phyloP scores from a whole-genome alignment of 305 asterid genomes.

The Rubia tinctorum region DNA sequence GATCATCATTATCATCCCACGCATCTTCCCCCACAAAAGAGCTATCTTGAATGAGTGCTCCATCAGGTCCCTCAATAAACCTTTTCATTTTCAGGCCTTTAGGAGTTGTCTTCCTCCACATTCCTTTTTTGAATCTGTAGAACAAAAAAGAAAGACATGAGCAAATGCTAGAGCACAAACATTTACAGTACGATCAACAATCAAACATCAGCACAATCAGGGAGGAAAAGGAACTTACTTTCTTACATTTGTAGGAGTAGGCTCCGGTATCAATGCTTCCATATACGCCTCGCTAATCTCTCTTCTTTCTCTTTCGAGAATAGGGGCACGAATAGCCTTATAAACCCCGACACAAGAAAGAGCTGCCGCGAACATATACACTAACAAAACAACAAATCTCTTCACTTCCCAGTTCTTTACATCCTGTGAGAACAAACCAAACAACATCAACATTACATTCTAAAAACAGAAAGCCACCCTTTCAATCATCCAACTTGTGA shows the following conservation, averaged over 20 bases:
- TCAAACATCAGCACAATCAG: neutral
- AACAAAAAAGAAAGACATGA: neutral
- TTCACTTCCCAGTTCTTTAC: conserved; percentile 75
- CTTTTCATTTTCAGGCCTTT: conserved; percentile 90
- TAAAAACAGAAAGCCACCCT: neutral
- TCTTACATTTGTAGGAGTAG: conserved; percentile 75
- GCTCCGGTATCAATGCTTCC: conserved; percentile 97
- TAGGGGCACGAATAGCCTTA: conserved; percentile 71
- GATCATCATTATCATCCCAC: conserved; percentile 75
- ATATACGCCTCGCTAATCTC: conserved; percentile 86
- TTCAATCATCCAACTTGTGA: conserved; percentile 1
- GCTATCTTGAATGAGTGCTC: conserved; percentile 80
- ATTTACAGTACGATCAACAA: neutral
- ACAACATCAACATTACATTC: neutral
- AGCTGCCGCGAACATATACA: conserved; percentile 49
- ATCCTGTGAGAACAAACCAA: conserved; percentile 52
- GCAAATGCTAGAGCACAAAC: neutral
- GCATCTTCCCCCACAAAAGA: conserved; percentile 94
- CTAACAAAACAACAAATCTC: conserved; percentile 63
- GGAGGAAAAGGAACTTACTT: conserved; percentile 44
- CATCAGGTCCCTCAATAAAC: conserved; percentile 86
- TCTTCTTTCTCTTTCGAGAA: conserved; percentile 61
- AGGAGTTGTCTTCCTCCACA: conserved; percentile 93
- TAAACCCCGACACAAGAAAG: conserved; percentile 60
- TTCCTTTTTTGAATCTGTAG: conserved; percentile 59